Evolutionary conservation across 192 early-diverging fungal species (phyloP).

Genomic region (Funneliformis geosporum): DNA sequence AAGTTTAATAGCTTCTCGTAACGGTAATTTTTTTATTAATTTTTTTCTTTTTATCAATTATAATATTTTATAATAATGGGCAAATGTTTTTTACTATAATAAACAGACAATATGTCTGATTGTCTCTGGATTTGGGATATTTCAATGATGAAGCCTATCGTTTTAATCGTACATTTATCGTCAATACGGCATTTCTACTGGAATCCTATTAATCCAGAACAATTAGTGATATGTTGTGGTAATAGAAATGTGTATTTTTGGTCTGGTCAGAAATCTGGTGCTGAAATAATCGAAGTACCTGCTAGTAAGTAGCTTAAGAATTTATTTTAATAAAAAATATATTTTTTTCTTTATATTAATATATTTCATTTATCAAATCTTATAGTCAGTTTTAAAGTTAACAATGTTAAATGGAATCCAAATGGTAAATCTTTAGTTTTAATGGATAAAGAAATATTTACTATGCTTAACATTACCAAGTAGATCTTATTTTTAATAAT

Average conservation of each 20-base stretch:
- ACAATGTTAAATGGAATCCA: slow-evolving; percentile 65
- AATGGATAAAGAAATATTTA: slow-evolving; percentile 77
- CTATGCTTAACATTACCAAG: slow-evolving; percentile 45
- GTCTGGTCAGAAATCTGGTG: slow-evolving; percentile 34
- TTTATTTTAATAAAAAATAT: slow-evolving; percentile 15
- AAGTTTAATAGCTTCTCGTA: slow-evolving; percentile 57
- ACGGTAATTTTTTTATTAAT: slow-evolving; percentile 59
- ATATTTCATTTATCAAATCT: slow-evolving; percentile 20
- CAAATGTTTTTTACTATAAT: not conserved
- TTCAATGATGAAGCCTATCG: slow-evolving; percentile 41
- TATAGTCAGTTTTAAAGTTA: slow-evolving; percentile 63
- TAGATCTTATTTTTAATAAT: not conserved
- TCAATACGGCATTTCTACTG: slow-evolving; percentile 61
- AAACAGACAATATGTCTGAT: slow-evolving; percentile 73
- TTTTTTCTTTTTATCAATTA: not conserved
- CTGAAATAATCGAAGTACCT: slow-evolving; percentile 55
- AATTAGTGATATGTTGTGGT: slow-evolving; percentile 64
- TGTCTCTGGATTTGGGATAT: slow-evolving; percentile 79
- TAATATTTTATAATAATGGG: not conserved
- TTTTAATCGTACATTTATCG: slow-evolving; percentile 59
- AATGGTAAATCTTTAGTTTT: slow-evolving; percentile 69
- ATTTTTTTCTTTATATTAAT: not conserved
- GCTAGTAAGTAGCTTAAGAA: slow-evolving; percentile 38
- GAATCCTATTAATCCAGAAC: slow-evolving; percentile 63
- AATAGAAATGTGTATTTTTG: slow-evolving; percentile 66